Conservation (phyloP, 306 rosid species). For the Styphnolobium japonicum region DNA sequence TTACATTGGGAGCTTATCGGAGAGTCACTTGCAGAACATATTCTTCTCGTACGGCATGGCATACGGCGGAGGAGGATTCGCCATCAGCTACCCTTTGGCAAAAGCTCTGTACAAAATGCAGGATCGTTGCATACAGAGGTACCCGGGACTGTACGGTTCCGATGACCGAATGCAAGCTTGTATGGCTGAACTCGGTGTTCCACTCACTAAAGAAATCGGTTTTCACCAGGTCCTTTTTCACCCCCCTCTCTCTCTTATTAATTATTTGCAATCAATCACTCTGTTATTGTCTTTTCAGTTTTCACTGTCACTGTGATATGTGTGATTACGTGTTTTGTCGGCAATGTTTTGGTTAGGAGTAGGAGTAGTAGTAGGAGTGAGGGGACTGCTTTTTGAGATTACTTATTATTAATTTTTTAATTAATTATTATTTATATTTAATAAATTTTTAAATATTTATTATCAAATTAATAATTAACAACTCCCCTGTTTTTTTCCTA, state of each 20-base stretch:
- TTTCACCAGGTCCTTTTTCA: conserved; percentile 78
- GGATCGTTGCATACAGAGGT: conserved; percentile 83
- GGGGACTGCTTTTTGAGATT: no score
- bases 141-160: conserved; percentile 90
- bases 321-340: not conserved
- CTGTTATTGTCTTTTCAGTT: conserved; percentile 9
- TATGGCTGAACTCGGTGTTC: conserved; percentile 99
- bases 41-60: conserved; percentile 96
- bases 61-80: conserved; percentile 97
- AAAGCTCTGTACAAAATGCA: conserved; percentile 72
- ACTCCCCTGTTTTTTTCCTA: no score
- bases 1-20: conserved; percentile 91
- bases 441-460: no score
- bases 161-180: conserved; percentile 98
- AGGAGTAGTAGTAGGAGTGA: no score
- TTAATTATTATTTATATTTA: no score
- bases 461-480: no score
- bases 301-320: not conserved
- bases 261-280: not conserved
- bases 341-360: no score
- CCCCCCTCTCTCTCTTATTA: not conserved
- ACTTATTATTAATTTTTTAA: no score
- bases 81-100: conserved; percentile 85
- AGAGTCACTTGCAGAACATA: conserved; percentile 87
- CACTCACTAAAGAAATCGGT: conserved; percentile 90